These are phyloP conservation scores for Talaromyces sp. DNA, from an alignment of 2,329 filamentous ascomycete genomes.

Conservation along the genomic window DNA sequence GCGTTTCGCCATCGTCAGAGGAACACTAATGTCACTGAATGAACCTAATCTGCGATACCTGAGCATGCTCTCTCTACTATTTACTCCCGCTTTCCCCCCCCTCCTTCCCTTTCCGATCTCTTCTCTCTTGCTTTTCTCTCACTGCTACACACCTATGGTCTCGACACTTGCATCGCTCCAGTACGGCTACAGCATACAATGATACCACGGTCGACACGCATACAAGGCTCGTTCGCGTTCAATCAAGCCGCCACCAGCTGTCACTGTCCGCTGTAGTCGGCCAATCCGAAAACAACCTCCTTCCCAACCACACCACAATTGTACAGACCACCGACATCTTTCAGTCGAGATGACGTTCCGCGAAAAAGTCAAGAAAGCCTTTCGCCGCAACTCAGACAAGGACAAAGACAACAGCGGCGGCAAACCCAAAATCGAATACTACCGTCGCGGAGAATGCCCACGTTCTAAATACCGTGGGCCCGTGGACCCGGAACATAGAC, in stretches of 20 bases:
- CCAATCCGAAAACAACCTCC: background rate
- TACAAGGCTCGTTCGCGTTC: slow-evolving; percentile 12
- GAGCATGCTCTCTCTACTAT: background rate
- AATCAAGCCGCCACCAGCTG: slow-evolving; percentile 5
- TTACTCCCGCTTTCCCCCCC: slow-evolving; percentile 10
- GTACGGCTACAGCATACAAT: slow-evolving; percentile 14
- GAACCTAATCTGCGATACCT: background rate
- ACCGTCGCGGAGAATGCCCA: slow-evolving; percentile 46
- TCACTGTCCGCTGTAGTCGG: background rate
- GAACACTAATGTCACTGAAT: background rate
- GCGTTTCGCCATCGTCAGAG: slow-evolving; percentile 6
- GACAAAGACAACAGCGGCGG: slow-evolving; percentile 26
- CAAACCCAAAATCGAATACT: slow-evolving; percentile 46
- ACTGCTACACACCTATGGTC: background rate
- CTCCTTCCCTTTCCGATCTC: background rate
- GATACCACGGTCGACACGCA: slow-evolving; percentile 10
- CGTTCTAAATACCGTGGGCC: slow-evolving; percentile 49
- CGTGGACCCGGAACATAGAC: slow-evolving; percentile 45
- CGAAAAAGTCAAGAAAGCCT: slow-evolving; percentile 36
- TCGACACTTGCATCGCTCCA: background rate
- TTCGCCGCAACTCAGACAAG: slow-evolving; percentile 28
- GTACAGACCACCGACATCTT: no score
- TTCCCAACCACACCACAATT: background rate
- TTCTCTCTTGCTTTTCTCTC: background rate
- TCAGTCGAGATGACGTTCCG: slow-evolving; percentile 34